Conservation (phyloP, 2,329 filamentous ascomycete genomes). For the Cercospora beticola region DNA sequence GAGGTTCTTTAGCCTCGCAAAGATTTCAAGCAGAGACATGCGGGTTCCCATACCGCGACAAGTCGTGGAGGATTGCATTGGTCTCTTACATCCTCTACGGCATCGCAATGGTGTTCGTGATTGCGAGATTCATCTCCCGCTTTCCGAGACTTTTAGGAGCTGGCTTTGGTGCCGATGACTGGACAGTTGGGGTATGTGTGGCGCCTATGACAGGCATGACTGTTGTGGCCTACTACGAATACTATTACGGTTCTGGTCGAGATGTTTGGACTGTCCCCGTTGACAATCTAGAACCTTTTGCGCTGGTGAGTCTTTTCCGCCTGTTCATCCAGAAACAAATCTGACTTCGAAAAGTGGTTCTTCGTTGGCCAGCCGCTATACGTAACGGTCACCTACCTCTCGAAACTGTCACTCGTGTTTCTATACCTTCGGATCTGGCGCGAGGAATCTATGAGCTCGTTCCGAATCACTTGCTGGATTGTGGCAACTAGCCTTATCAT, state of each 20-base stretch:
- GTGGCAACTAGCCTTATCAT: conserved; percentile 2
- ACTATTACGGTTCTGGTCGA: conserved; percentile 7
- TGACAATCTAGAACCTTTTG: neutral
- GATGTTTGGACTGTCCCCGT: conserved; percentile 8
- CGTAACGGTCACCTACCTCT: conserved; percentile 12
- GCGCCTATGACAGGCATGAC: conserved; percentile 6
- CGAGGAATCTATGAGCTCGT: neutral
- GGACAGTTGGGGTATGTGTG: neutral
- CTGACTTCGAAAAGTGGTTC: conserved; percentile 10
- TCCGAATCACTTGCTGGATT: conserved; percentile 16
- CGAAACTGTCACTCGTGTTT: conserved; percentile 19
- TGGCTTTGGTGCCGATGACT: conserved; percentile 12
- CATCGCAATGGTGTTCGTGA: conserved; percentile 11
- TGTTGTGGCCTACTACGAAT: conserved; percentile 2
- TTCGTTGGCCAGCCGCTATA: conserved; percentile 17
- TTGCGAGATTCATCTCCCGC: conserved; percentile 10
- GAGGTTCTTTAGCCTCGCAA: conserved; percentile 2
- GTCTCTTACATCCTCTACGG: conserved; percentile 7
- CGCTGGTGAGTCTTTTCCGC: neutral
- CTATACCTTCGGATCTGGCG: conserved; percentile 17
- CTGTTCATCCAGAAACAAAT: too few species aligned
- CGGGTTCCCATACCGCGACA: neutral
- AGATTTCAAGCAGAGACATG: conserved; percentile 6
- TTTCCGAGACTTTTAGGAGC: neutral
- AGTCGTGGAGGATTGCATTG: neutral